Conservation (phyloP, 805 yeast species). For the Yarrowia keelungensis region DNA sequence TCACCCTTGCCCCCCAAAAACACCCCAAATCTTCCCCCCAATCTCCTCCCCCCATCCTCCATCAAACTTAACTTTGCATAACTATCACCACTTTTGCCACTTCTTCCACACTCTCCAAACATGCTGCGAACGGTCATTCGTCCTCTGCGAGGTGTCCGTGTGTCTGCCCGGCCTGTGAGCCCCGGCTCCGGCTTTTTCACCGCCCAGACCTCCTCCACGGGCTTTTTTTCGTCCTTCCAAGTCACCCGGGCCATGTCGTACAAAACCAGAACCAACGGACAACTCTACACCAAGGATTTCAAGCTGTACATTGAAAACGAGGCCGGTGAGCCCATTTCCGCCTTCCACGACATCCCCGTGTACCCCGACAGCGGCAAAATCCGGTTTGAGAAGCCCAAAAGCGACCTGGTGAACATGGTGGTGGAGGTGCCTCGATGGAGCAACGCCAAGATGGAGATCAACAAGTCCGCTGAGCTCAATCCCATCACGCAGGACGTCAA, state of each 20-base stretch:
- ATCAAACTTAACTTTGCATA: no score
- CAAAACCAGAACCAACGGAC: conserved; percentile 84
- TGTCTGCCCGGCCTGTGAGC: neutral
- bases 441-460: conserved; percentile 83
- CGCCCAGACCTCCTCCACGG: conserved; percentile 6
- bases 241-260: conserved; percentile 52
- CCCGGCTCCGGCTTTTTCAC: conserved; percentile 14
- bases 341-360: conserved; percentile 83
- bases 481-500: conserved; percentile 83
- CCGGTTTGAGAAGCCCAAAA: conserved; percentile 8
- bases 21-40: no score
- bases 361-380: conserved; percentile 82
- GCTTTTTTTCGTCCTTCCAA: conserved; percentile 18
- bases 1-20: no score
- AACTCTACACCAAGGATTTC: conserved; percentile 83
- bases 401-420: conserved; percentile 68
- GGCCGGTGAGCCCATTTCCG: conserved; percentile 69
- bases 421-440: conserved; percentile 95
- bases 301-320: conserved; percentile 80
- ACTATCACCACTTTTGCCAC: neutral
- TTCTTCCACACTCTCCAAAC: neutral
- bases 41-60: no score
- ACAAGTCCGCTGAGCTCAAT: conserved; percentile 62
- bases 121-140: conserved; percentile 8
- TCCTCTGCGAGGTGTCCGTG: neutral